A percentile compares a stretch with the other conserved stretches of the same genome.
Conservation (phyloP, 176 grass and related monocot species). For the Oryza brachyantha region DNA sequence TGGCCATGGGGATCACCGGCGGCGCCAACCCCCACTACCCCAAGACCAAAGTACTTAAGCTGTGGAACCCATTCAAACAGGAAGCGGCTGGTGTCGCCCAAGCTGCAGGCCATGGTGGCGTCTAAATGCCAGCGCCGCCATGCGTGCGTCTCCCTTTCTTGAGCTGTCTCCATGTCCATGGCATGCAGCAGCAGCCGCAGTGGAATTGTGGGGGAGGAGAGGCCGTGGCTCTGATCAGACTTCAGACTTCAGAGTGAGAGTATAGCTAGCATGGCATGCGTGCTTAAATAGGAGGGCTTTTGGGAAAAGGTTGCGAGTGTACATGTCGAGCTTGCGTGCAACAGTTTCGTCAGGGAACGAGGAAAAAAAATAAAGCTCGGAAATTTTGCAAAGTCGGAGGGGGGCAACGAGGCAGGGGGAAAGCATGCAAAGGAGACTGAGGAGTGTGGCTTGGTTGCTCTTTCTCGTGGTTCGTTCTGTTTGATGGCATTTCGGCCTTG, state of each 20-base stretch:
- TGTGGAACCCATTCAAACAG: conserved; percentile 40
- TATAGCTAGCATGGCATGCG: conserved; percentile 33
- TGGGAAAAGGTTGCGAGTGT: conserved; percentile 28
- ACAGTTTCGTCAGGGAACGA: conserved; percentile 39
- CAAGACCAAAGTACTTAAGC: conserved; percentile 37
- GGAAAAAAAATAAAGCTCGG: conserved; percentile 25
- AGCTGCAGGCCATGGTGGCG: conserved; percentile 45
- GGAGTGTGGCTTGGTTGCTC: neutral
- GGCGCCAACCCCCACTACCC: neutral
- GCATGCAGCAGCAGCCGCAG: neutral
- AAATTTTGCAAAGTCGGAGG: conserved; percentile 55
- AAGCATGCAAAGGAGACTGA: conserved; percentile 18
- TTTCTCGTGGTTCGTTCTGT: conserved; percentile 59
- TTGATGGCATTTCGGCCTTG: conserved; percentile 15
- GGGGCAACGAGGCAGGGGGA: conserved; percentile 20
- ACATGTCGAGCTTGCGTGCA: conserved; percentile 37
- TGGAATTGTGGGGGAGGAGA: conserved; percentile 10
- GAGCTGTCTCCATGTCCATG: conserved; percentile 21
- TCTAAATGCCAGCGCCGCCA: conserved; percentile 34
- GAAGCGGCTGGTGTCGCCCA: conserved; percentile 19
- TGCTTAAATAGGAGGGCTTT: conserved; percentile 62
- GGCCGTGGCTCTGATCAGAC: no score
- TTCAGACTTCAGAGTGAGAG: neutral
- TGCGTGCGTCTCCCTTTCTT: conserved; percentile 32
- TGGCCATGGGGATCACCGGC: neutral